Evolutionary conservation across 1,139 yeast genomes (phyloP).

Genomic region (Candida labiduridarum): DNA sequence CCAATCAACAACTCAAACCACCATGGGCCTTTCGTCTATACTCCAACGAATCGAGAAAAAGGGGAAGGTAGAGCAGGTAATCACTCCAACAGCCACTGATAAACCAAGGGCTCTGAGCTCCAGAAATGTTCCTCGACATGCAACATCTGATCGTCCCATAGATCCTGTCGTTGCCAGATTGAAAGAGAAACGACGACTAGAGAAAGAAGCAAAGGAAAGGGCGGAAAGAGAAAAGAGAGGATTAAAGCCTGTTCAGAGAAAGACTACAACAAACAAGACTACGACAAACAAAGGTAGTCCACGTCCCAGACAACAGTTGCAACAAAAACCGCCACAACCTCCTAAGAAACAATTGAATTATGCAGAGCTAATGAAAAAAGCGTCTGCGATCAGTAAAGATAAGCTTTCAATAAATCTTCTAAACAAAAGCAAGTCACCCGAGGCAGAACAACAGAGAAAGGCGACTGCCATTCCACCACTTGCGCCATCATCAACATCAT

Average conservation of each 20-base stretch:
- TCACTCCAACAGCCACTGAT: neutral
- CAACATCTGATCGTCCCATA: constrained; percentile 17
- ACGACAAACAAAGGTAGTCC: no score
- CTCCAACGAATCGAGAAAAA: constrained; percentile 34
- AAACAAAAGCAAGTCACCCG: constrained; percentile 36
- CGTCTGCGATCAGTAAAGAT: constrained; percentile 54
- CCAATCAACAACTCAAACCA: neutral
- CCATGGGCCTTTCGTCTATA: constrained; percentile 24
- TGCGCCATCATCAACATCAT: neutral
- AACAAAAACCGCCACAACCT: constrained; percentile 12
- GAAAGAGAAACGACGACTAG: constrained; percentile 65
- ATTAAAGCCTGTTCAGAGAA: constrained; percentile 21
- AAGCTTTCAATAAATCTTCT: constrained; percentile 41
- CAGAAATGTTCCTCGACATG: neutral
- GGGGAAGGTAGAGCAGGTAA: constrained; percentile 24
- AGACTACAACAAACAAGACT: constrained; percentile 12
- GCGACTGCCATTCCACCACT: neutral
- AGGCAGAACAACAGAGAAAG: constrained; percentile 13
- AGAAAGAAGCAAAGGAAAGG: constrained; percentile 47
- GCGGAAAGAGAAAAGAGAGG: constrained; percentile 37
- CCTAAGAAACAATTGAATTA: constrained; percentile 56
- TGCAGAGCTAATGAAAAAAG: constrained; percentile 70
- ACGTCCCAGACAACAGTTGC: constrained; percentile 2
- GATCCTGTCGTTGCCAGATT: constrained; percentile 63
- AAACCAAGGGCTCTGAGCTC: neutral